Base-by-base conservation (phyloP, 1,284 basidiomycete species). In the Leccinum angustisporum region DNA sequence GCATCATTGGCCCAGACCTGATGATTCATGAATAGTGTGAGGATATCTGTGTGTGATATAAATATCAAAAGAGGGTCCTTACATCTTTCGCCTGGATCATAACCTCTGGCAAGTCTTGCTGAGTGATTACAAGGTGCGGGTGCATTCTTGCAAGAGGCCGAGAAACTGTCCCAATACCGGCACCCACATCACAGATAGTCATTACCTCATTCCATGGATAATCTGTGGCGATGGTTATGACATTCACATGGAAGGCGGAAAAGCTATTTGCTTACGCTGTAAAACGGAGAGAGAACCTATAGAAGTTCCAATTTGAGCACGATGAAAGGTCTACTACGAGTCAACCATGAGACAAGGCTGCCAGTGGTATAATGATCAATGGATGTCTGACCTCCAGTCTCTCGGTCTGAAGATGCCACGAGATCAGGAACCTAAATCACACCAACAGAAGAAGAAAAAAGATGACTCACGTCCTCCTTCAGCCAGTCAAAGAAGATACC, bases 121-220 rank as follows among this genome's bases (percentile, higher is more conserved):
- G 60, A 3, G 76, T 70, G n/a, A 82, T 64, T 31, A 74, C 75
- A 21, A 86, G 63, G 14, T 79, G 72, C 0, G 81, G 78, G 56
- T 78, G 74, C 11, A 67, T 67, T 62, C 75, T 78, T 0, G 76
- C 68, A 5, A 86, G 73, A 21, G 76, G 73, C 16, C 83, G 70
- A 2, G 78, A 72, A n/a, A 81, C 69, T 14, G 75, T 67, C 0
- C 84, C 84, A 31, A 78, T 69, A 1, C 83, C 79, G 0, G 80
- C 77, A 3, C 81, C 83, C 8, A 86, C 73, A 67, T 86, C 84
- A 38, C 79, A 81, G 8, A 86, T 63, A 0, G 73, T 76, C 0
- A 78, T 72, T 1, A 81, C 69, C 9, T 69, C 66, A 25, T 69
- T 62, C 83, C 82, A 85, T 10, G 81, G 79, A 66, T 80, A 82